Evolutionary conservation across 2,329 filamentous ascomycete species (phyloP).

Genomic region (Penicillium janthinellum): DNA sequence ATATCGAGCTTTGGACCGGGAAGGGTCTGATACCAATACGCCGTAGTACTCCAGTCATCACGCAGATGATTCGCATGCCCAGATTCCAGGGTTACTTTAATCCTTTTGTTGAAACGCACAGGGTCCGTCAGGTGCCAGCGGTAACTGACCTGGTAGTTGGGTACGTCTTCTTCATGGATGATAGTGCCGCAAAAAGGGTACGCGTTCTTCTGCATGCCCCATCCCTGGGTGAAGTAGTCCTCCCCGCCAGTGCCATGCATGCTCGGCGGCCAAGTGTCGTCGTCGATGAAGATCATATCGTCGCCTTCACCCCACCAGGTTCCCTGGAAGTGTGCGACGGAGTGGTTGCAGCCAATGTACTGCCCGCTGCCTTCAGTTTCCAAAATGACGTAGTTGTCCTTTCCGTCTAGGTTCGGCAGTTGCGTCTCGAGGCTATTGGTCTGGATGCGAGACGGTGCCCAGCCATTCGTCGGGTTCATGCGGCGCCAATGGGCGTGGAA

Average conservation of each 20-base stretch:
- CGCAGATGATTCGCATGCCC: background rate
- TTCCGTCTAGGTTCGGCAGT: slow-evolving; percentile 29
- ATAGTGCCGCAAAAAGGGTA: slow-evolving; percentile 38
- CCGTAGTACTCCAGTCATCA: background rate
- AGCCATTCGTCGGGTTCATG: slow-evolving; percentile 34
- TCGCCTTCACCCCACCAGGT: slow-evolving; percentile 43
- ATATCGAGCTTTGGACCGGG: background rate
- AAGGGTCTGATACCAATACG: background rate
- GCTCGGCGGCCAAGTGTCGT: slow-evolving; percentile 39
- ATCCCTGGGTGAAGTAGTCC: slow-evolving; percentile 39
- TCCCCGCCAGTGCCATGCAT: slow-evolving; percentile 40
- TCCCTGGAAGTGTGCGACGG: slow-evolving; percentile 36
- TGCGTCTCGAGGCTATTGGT: slow-evolving; percentile 31
- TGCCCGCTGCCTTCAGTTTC: slow-evolving; percentile 35
- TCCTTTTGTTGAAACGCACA: slow-evolving; percentile 33
- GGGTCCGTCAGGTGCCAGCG: slow-evolving; percentile 39
- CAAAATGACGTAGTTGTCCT: slow-evolving; percentile 34
- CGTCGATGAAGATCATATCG: slow-evolving; percentile 42
- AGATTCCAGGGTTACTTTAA: background rate
- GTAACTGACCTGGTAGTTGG: slow-evolving; percentile 36
- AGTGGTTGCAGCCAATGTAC: slow-evolving; percentile 40
- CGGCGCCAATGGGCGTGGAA: slow-evolving; percentile 41
- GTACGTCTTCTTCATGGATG: slow-evolving; percentile 38
- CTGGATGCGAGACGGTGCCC: slow-evolving; percentile 32
- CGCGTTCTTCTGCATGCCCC: slow-evolving; percentile 42